Conservation (phyloP, 495 filamentous ascomycete species). For the Aspergillus funiculosus region DNA sequence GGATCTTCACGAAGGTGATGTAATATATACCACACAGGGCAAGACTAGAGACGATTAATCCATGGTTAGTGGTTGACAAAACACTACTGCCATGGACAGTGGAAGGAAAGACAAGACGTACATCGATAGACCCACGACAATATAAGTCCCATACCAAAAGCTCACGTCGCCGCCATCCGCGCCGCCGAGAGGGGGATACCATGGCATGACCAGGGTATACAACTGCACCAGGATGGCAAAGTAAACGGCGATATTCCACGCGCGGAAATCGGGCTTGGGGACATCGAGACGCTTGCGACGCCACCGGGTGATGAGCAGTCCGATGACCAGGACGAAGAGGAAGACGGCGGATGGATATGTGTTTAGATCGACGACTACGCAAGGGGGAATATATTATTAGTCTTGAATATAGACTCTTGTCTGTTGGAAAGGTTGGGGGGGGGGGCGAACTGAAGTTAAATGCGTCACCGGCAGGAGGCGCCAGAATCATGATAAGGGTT, state of each 20-base stretch:
- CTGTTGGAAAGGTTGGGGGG: too few species aligned
- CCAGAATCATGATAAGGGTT: conserved; percentile 59
- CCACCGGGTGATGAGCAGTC: conserved; percentile 50
- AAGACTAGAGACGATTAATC: too few species aligned
- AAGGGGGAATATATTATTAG: not conserved
- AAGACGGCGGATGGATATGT: conserved; percentile 50
- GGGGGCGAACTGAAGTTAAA: conserved; percentile 49
- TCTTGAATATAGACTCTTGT: too few species aligned
- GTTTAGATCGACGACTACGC: conserved; percentile 47
- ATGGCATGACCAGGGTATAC: conserved; percentile 56
- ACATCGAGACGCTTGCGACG: conserved; percentile 43
- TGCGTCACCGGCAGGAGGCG: conserved; percentile 60
- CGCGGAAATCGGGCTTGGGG: conserved; percentile 39
- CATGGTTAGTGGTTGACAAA: too few species aligned
- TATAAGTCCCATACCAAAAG: conserved; percentile 63
- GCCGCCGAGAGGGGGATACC: conserved; percentile 57
- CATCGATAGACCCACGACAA: conserved; percentile 50
- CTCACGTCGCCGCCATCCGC: conserved; percentile 52
- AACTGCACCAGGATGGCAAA: conserved; percentile 51
- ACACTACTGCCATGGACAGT: too few species aligned
- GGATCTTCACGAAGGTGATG: too few species aligned
- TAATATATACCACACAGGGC: too few species aligned
- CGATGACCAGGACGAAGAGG: conserved; percentile 45
- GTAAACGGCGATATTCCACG: conserved; percentile 48
- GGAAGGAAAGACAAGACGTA: conserved; percentile 25